Conservation (phyloP, 83 land plant species). For the Picea mariana region DNA sequence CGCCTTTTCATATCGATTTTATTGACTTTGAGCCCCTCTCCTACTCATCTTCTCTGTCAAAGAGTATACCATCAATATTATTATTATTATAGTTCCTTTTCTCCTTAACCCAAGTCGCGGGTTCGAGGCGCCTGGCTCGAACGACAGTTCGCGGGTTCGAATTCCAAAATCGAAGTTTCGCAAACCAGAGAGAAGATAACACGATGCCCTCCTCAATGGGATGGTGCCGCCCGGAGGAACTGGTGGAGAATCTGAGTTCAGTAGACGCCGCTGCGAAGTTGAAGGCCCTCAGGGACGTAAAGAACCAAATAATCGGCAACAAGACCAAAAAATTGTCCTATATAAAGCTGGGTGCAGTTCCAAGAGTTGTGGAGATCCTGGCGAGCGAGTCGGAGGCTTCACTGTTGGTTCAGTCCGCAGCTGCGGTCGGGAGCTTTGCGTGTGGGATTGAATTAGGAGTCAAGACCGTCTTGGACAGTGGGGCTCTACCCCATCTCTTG, state of each 20-base stretch:
- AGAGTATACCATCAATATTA: no score
- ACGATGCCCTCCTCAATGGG: constrained; percentile 56
- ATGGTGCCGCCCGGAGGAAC: constrained; percentile 48
- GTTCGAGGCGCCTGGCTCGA: no score
- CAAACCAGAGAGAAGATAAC: not conserved
- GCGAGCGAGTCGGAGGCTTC: constrained; percentile 48
- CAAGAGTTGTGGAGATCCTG: constrained; percentile 69
- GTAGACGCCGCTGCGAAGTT: constrained; percentile 43
- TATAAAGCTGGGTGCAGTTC: constrained; percentile 85
- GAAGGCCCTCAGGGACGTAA: constrained; percentile 77
- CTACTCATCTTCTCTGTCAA: no score
- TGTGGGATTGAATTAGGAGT: constrained; percentile 88
- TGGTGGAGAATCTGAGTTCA: constrained; percentile 62
- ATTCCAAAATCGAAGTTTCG: no score
- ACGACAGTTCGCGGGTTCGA: no score
- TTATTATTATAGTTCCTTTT: no score
- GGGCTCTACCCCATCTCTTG: constrained; percentile 70
- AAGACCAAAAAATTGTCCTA: constrained; percentile 84
- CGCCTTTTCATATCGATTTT: no score
- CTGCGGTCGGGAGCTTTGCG: constrained; percentile 92
- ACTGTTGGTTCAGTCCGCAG: constrained; percentile 77
- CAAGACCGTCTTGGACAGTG: constrained; percentile 74
- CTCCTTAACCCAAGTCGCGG: no score
- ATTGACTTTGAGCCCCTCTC: no score
- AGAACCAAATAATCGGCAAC: constrained; percentile 96